These are phyloP conservation scores for Syncephalastrum sp. DNA, from an alignment of 371 early-diverging fungal genomes.

Conservation along the genomic window DNA sequence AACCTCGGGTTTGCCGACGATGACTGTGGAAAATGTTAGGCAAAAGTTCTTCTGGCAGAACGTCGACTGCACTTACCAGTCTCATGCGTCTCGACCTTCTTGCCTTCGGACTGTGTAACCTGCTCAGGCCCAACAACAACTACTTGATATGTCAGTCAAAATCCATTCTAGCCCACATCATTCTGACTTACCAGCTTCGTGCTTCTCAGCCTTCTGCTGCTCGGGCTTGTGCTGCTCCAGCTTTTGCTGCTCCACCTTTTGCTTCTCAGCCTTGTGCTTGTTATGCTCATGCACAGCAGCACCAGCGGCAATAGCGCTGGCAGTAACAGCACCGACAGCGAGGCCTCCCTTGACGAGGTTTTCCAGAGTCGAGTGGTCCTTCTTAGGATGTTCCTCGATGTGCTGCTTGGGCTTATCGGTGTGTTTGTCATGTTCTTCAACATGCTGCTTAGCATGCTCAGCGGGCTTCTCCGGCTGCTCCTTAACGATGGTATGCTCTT, in stretches of 20 bases:
- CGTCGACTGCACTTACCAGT: too few relatives aligned
- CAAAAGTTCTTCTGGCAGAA: too few relatives aligned
- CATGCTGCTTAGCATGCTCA: conserved; percentile 3
- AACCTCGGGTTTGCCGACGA: too few relatives aligned
- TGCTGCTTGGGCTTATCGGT: too few relatives aligned
- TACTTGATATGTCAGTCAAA: too few relatives aligned
- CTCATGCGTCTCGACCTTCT: background rate
- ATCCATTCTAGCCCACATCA: too few relatives aligned
- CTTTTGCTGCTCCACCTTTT: background rate
- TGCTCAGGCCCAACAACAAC: background rate
- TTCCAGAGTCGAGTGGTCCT: background rate
- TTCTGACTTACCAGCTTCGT: too few relatives aligned
- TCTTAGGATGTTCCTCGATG: too few relatives aligned
- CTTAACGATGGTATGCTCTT: background rate
- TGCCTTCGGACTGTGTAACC: background rate
- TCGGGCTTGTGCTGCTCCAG: too few relatives aligned
- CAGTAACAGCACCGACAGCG: conserved; percentile 10
- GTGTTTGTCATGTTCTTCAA: background rate
- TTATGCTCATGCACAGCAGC: background rate
- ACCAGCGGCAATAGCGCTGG: conserved; percentile 2
- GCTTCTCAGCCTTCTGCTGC: too few relatives aligned
- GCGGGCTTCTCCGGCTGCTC: background rate
- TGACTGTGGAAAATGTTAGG: too few relatives aligned
- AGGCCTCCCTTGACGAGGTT: conserved; percentile 7
- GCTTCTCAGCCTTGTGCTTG: conserved; percentile 7